Evolutionary conservation across 805 yeast species (phyloP).

Genomic region (Ogataea saltuana): DNA sequence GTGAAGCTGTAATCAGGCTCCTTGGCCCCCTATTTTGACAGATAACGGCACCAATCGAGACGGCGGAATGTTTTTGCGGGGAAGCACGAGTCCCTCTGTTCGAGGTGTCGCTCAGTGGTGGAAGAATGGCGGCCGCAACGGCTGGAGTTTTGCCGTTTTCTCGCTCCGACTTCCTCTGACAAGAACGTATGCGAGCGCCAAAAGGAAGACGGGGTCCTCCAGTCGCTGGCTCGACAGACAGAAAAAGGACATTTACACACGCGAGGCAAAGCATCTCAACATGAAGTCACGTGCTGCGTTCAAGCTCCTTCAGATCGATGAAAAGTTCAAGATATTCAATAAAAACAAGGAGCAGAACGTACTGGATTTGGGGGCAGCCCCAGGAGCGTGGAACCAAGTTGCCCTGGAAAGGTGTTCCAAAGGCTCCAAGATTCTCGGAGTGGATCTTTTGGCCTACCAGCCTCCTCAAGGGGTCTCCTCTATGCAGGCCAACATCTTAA

Average conservation of each 20-base stretch:
- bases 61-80: too few species aligned
- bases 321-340: constrained; percentile 57
- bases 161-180: not conserved
- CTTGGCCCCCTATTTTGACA: too few species aligned
- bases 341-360: constrained; percentile 38
- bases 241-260: constrained; percentile 59
- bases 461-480: constrained; percentile 83
- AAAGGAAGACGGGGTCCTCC: constrained; percentile 48
- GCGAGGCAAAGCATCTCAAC: constrained; percentile 62
- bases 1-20: too few species aligned
- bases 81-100: too few species aligned
- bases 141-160: not conserved
- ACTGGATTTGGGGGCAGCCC: constrained; percentile 89
- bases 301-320: constrained; percentile 75
- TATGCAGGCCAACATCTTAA: constrained; percentile 85
- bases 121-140: too few species aligned
- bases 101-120: too few species aligned
- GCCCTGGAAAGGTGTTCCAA: constrained; percentile 55
- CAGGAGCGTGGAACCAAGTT: constrained; percentile 94
- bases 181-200: constrained; percentile 10
- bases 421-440: constrained; percentile 67
- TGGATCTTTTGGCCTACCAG: constrained; percentile 73
- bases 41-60: too few species aligned
- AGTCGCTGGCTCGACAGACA: constrained; percentile 77
- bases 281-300: constrained; percentile 88